These are phyloP conservation scores for Stenogyne calaminthoides DNA, from an alignment of 305 asterid species.

Conservation along the genomic window DNA sequence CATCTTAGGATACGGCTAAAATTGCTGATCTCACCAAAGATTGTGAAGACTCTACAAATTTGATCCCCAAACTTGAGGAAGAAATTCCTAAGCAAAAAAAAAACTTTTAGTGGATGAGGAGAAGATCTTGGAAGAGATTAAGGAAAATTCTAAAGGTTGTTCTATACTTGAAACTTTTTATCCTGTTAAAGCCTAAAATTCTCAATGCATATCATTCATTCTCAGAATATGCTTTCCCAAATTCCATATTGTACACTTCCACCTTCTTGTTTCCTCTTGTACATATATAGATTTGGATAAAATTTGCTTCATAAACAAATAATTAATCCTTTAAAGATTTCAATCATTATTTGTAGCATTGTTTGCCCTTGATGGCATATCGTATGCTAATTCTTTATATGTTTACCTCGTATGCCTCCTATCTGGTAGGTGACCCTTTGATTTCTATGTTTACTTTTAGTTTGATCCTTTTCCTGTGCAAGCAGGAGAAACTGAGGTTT, in stretches of 20 bases:
- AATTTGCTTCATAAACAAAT: not conserved
- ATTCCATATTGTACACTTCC: slow-evolving; percentile 1
- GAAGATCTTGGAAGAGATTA: slow-evolving; percentile 77
- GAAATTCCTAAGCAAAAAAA: slow-evolving; percentile 70
- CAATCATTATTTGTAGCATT: not conserved
- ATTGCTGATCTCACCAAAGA: slow-evolving; percentile 65
- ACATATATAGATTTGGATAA: not conserved
- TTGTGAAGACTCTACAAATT: slow-evolving; percentile 69
- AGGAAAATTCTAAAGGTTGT: slow-evolving; percentile 82
- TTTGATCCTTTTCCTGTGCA: slow-evolving; percentile 24
- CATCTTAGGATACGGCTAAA: slow-evolving; percentile 69
- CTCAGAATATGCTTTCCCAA: not conserved
- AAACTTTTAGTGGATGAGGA: slow-evolving; percentile 69
- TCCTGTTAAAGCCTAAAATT: not conserved
- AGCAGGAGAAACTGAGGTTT: slow-evolving; percentile 85
- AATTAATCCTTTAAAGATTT: not conserved
- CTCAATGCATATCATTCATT: slow-evolving; percentile 11
- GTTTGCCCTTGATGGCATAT: not conserved
- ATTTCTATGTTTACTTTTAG: not conserved
- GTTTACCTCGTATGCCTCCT: not conserved
- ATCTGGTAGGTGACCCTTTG: not conserved
- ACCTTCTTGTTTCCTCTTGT: not conserved
- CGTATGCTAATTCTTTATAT: not conserved
- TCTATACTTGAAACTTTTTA: not conserved
- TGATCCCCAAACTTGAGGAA: slow-evolving; percentile 84